A percentile compares a stretch with the other conserved stretches of the same genome.
Evolutionary conservation across 2,329 filamentous ascomycete species (phyloP).

Genomic region (Aspergillus caelatus): DNA sequence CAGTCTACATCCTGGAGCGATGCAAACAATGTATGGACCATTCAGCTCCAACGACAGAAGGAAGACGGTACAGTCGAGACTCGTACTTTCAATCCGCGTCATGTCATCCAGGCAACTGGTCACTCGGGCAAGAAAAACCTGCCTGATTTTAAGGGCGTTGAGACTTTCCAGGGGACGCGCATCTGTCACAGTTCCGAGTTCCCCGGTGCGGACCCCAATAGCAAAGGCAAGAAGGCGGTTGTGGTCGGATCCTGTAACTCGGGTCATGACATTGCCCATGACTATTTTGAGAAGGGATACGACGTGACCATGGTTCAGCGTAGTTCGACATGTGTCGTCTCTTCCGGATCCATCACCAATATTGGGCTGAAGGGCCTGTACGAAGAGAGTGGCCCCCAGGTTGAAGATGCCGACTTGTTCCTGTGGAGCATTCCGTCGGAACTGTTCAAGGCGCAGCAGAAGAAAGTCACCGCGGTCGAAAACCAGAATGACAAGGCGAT

Average conservation of each 20-base stretch:
- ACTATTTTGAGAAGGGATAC: conserved; percentile 68
- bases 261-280: conserved; percentile 69
- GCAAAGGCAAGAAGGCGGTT: conserved; percentile 61
- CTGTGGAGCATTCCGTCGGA: conserved; percentile 61
- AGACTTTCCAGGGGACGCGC: conserved; percentile 59
- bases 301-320: conserved; percentile 72
- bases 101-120: conserved; percentile 69
- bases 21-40: conserved; percentile 55
- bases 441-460: conserved; percentile 63
- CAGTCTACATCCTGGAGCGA: conserved; percentile 56
- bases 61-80: conserved; percentile 46
- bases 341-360: conserved; percentile 56
- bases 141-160: conserved; percentile 51
- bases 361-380: conserved; percentile 57
- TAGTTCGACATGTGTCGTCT: conserved; percentile 66
- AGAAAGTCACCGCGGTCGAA: conserved; percentile 45
- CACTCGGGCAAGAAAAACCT: conserved; percentile 67
- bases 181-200: conserved; percentile 67
- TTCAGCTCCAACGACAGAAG: conserved; percentile 52
- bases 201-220: conserved; percentile 52
- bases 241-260: conserved; percentile 72
- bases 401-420: conserved; percentile 68
- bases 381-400: conserved; percentile 55
- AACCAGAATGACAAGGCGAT: conserved; percentile 38
- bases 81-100: conserved; percentile 62